Conservation (phyloP, 2,329 filamentous ascomycete genomes). For the Colletotrichum lupini region DNA sequence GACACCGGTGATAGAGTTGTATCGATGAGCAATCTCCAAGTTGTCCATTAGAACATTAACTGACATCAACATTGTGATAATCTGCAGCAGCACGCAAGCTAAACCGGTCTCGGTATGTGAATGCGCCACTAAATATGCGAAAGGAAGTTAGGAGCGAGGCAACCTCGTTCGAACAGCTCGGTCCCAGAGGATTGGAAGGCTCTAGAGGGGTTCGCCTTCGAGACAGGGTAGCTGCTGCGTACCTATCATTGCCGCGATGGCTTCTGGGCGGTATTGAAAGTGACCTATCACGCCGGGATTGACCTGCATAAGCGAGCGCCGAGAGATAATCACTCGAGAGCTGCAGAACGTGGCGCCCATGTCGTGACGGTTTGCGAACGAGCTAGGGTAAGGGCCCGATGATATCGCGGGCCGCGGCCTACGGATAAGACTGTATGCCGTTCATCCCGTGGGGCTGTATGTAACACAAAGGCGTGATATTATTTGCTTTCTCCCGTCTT, state of each 20-base stretch:
- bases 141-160: neutral
- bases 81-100: neutral
- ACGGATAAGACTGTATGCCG: neutral
- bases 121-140: neutral
- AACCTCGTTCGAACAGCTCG: neutral
- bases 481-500: too few relatives aligned
- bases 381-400: neutral
- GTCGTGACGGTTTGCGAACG: neutral
- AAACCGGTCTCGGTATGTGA: neutral
- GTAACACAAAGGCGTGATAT: neutral
- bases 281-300: neutral
- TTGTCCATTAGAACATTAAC: neutral
- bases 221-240: neutral
- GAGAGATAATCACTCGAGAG: neutral
- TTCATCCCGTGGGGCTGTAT: neutral
- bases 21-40: neutral
- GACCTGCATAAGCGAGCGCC: too few relatives aligned
- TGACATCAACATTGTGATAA: neutral
- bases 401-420: conserved; percentile 21
- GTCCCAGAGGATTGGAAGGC: neutral
- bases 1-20: conserved; percentile 11
- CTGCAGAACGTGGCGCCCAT: neutral
- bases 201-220: neutral
- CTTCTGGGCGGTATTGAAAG: neutral
- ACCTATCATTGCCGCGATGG: neutral